Evolutionary conservation across 2,329 filamentous ascomycete species (phyloP).

Genomic region (Dactylonectria macrodidyma): DNA sequence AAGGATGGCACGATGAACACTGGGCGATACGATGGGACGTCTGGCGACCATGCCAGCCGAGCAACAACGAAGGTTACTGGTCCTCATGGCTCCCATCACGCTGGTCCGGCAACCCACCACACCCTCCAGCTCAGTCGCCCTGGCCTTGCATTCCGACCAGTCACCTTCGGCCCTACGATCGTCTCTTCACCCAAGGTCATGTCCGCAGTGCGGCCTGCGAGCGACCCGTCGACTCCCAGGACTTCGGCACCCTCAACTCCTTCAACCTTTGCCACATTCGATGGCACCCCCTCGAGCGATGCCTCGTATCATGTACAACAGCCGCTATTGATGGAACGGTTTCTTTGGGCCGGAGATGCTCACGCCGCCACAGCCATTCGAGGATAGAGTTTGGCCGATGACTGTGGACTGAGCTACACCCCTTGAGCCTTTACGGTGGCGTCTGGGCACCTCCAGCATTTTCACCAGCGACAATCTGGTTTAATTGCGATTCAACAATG

Average conservation of each 20-base stretch:
- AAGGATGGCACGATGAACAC: conserved; percentile 63
- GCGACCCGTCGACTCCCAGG: conserved; percentile 48
- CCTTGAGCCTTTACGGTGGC: conserved; percentile 28
- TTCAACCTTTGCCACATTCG: conserved; percentile 61
- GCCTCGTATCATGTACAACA: conserved; percentile 57
- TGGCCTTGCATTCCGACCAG: conserved; percentile 34
- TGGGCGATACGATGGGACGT: conserved; percentile 55
- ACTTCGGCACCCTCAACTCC: conserved; percentile 59
- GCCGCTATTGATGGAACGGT: conserved; percentile 59
- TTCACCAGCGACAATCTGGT: conserved; percentile 12
- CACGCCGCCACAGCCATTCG: conserved; percentile 66
- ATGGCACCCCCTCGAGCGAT: conserved; percentile 63
- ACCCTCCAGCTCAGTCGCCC: conserved; percentile 50
- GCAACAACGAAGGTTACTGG: conserved; percentile 29
- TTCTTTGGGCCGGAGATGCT: conserved; percentile 63
- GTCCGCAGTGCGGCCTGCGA: conserved; percentile 39
- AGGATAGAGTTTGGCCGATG: conserved; percentile 50
- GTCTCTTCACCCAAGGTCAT: conserved; percentile 48
- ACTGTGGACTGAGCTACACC: conserved; percentile 34
- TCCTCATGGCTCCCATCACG: conserved; percentile 51
- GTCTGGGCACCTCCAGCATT: conserved; percentile 5
- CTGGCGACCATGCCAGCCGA: conserved; percentile 21
- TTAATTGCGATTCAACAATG: conserved; percentile 21
- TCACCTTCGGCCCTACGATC: conserved; percentile 37
- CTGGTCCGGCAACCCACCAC: conserved; percentile 60